Percentiles rank a stretch among this genome's conserved stretches.
These are phyloP conservation scores for Debaryomyces castellii DNA, from an alignment of 805 yeast genomes.

Conservation along the genomic window DNA sequence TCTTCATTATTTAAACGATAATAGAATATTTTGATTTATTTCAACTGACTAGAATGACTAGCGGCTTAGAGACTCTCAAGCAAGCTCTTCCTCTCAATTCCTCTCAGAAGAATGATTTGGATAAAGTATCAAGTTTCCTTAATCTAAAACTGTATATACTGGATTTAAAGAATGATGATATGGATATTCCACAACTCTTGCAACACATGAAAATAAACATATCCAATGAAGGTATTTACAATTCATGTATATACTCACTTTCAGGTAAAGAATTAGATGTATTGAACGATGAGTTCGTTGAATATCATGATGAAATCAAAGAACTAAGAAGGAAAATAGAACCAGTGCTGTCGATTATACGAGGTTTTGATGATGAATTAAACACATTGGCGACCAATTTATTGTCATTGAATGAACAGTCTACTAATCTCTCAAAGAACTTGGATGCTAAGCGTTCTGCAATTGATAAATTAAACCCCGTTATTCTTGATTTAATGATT, in stretches of 20 bases:
- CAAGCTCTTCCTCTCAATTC: background rate
- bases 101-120: background rate
- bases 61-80: background rate
- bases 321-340: constrained; percentile 34
- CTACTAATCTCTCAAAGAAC: constrained; percentile 27
- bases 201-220: constrained; percentile 15
- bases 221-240: constrained; percentile 2
- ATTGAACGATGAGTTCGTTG: constrained; percentile 16
- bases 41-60: background rate
- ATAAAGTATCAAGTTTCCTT: background rate
- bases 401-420: constrained; percentile 31
- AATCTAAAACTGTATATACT: background rate
- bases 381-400: constrained; percentile 30
- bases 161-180: background rate
- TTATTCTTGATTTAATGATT: constrained; percentile 71
- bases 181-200: constrained; percentile 6
- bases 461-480: constrained; percentile 58
- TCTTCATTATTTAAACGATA: background rate
- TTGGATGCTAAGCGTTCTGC: constrained; percentile 24
- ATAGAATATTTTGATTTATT: background rate
- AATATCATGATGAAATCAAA: constrained; percentile 24
- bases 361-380: constrained; percentile 55
- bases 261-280: constrained; percentile 6
- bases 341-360: constrained; percentile 55
- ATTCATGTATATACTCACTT: constrained; percentile 1